Evolutionary conservation across 352 stramenopile genomes (phyloP).

Genomic region (Halophytophthora batemanensis): DNA sequence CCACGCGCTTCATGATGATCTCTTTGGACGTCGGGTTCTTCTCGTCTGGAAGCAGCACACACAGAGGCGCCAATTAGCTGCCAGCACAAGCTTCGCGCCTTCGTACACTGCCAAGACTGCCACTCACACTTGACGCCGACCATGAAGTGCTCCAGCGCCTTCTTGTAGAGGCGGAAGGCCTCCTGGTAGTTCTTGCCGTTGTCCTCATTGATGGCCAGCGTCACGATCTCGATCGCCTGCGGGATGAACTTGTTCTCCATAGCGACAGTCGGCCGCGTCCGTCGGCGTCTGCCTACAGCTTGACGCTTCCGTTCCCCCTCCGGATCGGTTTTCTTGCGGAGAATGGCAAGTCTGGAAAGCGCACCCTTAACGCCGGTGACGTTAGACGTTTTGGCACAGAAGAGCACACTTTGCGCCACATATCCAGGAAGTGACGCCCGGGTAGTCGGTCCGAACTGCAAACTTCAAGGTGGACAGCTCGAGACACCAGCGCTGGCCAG

Average conservation of each 20-base stretch:
- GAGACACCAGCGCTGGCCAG: too few relatives aligned
- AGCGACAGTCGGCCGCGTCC: conserved; percentile 1
- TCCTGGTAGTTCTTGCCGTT: conserved; percentile 89
- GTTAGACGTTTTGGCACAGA: too few relatives aligned
- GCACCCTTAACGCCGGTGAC: too few relatives aligned
- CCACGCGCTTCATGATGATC: conserved; percentile 89
- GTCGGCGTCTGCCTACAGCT: background rate
- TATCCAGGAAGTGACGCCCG: too few relatives aligned
- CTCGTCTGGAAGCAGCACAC: conserved; percentile 53
- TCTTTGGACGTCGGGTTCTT: conserved; percentile 89
- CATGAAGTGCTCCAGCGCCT: conserved; percentile 89
- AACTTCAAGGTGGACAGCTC: too few relatives aligned
- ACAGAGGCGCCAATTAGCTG: background rate
- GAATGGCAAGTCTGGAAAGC: too few relatives aligned
- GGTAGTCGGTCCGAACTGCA: too few relatives aligned
- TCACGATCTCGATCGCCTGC: conserved; percentile 89
- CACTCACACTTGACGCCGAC: conserved; percentile 84
- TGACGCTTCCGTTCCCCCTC: background rate
- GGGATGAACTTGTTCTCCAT: conserved; percentile 92
- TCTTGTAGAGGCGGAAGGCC: conserved; percentile 85
- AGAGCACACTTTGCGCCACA: too few relatives aligned
- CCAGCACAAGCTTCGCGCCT: background rate
- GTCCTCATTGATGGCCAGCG: conserved; percentile 83
- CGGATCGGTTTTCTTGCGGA: too few relatives aligned
- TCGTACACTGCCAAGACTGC: background rate